Evolutionary conservation across 192 early-diverging fungal species (phyloP).

Genomic region (Glomus cerebriforme): DNA sequence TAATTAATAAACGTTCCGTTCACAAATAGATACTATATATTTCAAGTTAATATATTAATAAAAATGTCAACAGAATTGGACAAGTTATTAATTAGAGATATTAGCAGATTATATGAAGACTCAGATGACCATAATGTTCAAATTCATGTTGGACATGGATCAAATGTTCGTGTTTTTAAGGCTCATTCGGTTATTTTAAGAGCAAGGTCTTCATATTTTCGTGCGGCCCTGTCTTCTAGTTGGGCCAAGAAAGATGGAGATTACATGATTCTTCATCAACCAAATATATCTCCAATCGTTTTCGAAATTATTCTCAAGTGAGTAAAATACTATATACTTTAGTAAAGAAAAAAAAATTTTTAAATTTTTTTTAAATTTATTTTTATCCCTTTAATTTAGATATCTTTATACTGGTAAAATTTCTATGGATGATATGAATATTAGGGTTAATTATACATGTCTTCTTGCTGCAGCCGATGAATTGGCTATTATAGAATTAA

Average conservation of each 20-base stretch:
- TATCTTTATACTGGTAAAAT: slow-evolving; percentile 30
- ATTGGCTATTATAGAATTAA: slow-evolving; percentile 9
- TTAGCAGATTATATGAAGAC: slow-evolving; percentile 2
- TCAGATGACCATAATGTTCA: slow-evolving; percentile 28
- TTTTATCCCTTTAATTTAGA: not conserved
- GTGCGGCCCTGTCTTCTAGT: slow-evolving; percentile 24
- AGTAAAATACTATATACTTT: not conserved
- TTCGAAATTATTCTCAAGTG: slow-evolving; percentile 29
- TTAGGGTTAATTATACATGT: not conserved
- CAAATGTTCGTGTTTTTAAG: slow-evolving; percentile 15
- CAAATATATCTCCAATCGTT: slow-evolving; percentile 25
- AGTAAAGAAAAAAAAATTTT: not conserved
- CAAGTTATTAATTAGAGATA: not conserved
- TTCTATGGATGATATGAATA: slow-evolving; percentile 8
- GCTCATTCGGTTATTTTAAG: slow-evolving; percentile 31
- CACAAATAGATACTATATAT: too few species aligned
- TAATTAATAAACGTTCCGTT: too few species aligned
- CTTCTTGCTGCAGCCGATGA: slow-evolving; percentile 29
- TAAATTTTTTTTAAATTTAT: not conserved
- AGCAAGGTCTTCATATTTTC: slow-evolving; percentile 29
- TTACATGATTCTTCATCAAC: slow-evolving; percentile 12
- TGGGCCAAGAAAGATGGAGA: slow-evolving; percentile 11
- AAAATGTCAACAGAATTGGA: slow-evolving; percentile 3
- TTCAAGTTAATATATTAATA: not conserved
- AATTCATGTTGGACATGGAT: slow-evolving; percentile 23